Percentiles rank a stretch among this genome's conserved stretches.
These are phyloP conservation scores for Fusarium subglutinans DNA, from an alignment of 2,329 filamentous ascomycete species.

Conservation along the genomic window DNA sequence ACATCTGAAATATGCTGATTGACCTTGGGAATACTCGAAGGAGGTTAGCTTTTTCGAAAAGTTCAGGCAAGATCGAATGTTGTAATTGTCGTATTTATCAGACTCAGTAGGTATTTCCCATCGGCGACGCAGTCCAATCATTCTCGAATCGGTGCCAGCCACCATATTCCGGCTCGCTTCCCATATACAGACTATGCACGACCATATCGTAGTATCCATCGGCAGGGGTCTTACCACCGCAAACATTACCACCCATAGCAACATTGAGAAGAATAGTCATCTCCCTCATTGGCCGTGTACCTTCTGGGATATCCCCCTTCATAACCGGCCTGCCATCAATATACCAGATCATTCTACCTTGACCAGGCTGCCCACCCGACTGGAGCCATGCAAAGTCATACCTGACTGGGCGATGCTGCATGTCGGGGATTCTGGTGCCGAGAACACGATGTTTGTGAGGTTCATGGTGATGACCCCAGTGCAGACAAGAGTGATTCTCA, in stretches of 20 bases:
- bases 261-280: slow-evolving; percentile 67
- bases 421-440: slow-evolving; percentile 59
- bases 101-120: slow-evolving; percentile 47
- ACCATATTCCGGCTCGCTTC: slow-evolving; percentile 59
- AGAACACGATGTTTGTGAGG: slow-evolving; percentile 65
- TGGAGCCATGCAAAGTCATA: slow-evolving; percentile 67
- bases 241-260: slow-evolving; percentile 71
- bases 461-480: slow-evolving; percentile 67
- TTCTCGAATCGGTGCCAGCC: slow-evolving; percentile 64
- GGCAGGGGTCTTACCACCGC: slow-evolving; percentile 58
- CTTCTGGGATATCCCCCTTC: slow-evolving; percentile 62
- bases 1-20: slow-evolving; percentile 1
- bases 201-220: slow-evolving; percentile 67
- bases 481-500: slow-evolving; percentile 65
- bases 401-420: slow-evolving; percentile 57
- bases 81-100: neutral
- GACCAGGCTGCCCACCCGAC: slow-evolving; percentile 53
- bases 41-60: neutral
- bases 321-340: slow-evolving; percentile 66
- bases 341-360: slow-evolving; percentile 65
- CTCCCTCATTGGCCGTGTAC: slow-evolving; percentile 64
- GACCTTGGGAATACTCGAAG: neutral
- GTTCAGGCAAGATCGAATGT: neutral
- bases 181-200: slow-evolving; percentile 61
- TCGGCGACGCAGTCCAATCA: slow-evolving; percentile 54